Conservation (phyloP, 2,329 filamentous ascomycete species). For the Xylariaceae sp. region DNA sequence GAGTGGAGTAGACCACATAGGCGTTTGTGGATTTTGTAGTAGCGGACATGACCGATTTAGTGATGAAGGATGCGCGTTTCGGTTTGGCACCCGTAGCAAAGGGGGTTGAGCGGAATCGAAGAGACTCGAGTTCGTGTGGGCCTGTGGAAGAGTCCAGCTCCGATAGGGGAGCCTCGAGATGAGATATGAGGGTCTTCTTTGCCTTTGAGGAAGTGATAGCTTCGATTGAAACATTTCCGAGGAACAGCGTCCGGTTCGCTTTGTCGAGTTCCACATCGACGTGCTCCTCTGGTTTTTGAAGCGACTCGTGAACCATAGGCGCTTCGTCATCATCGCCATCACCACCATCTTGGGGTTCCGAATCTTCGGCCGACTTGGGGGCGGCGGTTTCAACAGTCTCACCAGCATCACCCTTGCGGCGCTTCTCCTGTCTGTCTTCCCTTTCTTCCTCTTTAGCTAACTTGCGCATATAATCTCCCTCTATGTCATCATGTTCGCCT, state of each 20-base stretch:
- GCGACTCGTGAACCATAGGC: constrained; percentile 52
- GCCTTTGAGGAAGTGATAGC: constrained; percentile 77
- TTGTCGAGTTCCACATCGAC: constrained; percentile 65
- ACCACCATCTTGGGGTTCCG: constrained; percentile 13
- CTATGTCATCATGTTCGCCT: constrained; percentile 63
- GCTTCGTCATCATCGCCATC: constrained; percentile 35
- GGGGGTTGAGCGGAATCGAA: constrained; percentile 90
- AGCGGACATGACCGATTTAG: constrained; percentile 80
- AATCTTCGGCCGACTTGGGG: constrained; percentile 5
- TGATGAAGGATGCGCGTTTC: constrained; percentile 91
- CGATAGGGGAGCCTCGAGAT: constrained; percentile 71
- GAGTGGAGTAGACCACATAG: constrained; percentile 81
- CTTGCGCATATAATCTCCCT: constrained; percentile 63
- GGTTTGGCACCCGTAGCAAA: constrained; percentile 73
- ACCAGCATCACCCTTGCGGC: constrained; percentile 42
- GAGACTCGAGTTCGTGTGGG: constrained; percentile 73
- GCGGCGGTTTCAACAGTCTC: constrained; percentile 18
- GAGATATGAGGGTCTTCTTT: constrained; percentile 69
- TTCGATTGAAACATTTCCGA: constrained; percentile 80
- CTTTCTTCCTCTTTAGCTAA: constrained; percentile 54
- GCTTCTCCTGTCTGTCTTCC: constrained; percentile 49
- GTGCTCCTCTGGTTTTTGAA: constrained; percentile 44
- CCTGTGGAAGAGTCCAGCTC: constrained; percentile 41
- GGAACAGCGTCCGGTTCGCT: constrained; percentile 82
- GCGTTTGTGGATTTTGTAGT: constrained; percentile 93